These are phyloP conservation scores for Abortiporus biennis DNA, from an alignment of 1,284 basidiomycete species.

Conservation along the genomic window DNA sequence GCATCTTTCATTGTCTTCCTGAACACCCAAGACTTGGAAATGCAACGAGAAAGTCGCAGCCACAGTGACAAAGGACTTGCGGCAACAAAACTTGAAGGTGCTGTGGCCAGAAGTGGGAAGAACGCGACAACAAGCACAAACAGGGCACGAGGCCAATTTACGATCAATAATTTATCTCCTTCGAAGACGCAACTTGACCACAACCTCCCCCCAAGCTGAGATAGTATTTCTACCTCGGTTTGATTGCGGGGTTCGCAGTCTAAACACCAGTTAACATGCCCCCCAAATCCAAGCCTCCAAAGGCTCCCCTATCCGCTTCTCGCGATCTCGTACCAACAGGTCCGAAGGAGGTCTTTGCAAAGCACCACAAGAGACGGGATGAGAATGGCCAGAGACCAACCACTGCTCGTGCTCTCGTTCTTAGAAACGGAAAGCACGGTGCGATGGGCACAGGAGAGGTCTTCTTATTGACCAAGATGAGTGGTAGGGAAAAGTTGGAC, in stretches of 20 bases:
- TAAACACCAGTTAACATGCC: background rate
- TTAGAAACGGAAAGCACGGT: constrained; percentile 70
- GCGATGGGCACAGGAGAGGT: constrained; percentile 65
- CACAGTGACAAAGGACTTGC: too few relatives aligned
- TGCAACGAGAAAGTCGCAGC: too few relatives aligned
- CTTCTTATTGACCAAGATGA: constrained; percentile 47
- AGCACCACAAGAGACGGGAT: constrained; percentile 24
- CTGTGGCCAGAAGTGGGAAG: too few relatives aligned
- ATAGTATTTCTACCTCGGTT: too few relatives aligned
- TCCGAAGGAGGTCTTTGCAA: constrained; percentile 42
- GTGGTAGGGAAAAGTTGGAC: constrained; percentile 72
- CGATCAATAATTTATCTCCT: too few relatives aligned
- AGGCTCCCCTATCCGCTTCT: constrained; percentile 19
- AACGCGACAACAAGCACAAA: too few relatives aligned
- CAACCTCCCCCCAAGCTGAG: too few relatives aligned
- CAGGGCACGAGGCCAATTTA: too few relatives aligned
- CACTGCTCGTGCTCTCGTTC: constrained; percentile 61
- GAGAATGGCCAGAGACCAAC: constrained; percentile 49
- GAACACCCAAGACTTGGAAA: too few relatives aligned
- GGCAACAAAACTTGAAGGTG: too few relatives aligned
- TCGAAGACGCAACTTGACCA: too few relatives aligned
- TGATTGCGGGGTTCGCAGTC: background rate
- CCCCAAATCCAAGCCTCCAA: background rate
- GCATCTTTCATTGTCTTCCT: too few relatives aligned
- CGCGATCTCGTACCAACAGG: constrained; percentile 50